Base-by-base conservation (phyloP, 1,284 basidiomycete species). In the Coniferiporia weirii region DNA sequence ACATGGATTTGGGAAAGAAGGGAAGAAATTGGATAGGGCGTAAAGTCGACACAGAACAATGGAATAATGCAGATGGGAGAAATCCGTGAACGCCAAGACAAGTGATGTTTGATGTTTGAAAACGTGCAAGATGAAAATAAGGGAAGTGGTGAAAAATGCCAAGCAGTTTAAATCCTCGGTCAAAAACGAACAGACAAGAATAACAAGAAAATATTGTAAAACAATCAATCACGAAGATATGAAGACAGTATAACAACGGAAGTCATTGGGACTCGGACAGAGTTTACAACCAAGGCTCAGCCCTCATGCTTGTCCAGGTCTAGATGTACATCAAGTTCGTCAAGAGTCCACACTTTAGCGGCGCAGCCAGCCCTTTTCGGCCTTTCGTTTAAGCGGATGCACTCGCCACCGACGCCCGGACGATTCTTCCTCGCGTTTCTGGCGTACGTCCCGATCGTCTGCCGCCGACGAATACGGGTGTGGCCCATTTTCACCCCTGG, bases 381-480 rank as follows among this genome's bases (percentile, higher is more conserved):
- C 61, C 20, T 59, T 59, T 22, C 61, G 44, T 50, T 59, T 62
- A 48, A 62, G 50, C 22, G 61, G 61, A 62, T 62, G 61, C 36
- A 62, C 61, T 22, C 36, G 52, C 61, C 61, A 62, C 38, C 61
- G 46, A n/a, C 61, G 46, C 17, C 40, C 44, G 35, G 46, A 35
- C n/a, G 22, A 38, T 17, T 44, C 54, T 15, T 49, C 50, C 36
- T 45, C 49, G n/a, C 49, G 46, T 7, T 32, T 36, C 0, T 22
- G 10, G 2, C 52, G 48, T 19, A 22, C 32, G 13, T 13, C 60
- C n/a, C 8, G 32, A 3, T 46, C 38, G 9, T 20, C 22, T 27
- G 49, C 56, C 15, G 56, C 56, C 10, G 40, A 27, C 7, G 60
- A 46, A 43, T 61, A 58, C 12, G 60, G 60, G 52, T 61, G 60